Evolutionary conservation across 169 alveolate species (phyloP), one percentile per base, ranked within the genome.

Genomic region (Besnoitia besnoiti): DNA sequence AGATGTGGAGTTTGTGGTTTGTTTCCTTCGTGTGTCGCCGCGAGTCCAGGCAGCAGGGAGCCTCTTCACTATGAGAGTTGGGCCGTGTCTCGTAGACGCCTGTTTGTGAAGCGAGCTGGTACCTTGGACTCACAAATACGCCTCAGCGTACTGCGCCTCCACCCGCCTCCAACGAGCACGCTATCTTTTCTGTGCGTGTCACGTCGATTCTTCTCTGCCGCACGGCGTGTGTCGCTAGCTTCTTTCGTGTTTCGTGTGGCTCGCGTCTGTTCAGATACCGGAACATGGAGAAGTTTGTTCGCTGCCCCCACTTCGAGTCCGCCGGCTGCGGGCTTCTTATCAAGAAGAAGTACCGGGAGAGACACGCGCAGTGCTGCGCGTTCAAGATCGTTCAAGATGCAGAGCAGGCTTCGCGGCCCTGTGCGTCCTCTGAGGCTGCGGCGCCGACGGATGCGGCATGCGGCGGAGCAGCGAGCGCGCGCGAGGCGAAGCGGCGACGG

Each of bases 241-340:
- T 14, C 44, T 67, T 10, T n/a, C 39, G 33, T n/a, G 8, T n/a
- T n/a, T 67, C 19, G 37, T 67, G 33, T 51, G n/a, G 14, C 24
- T 51, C 67, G 14, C 67, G 14, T 24, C n/a, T 42, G 10, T n/a
- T 75, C 85, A 90, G 93, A 77, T 90, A 90, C 85, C 39, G 95
- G 42, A 92, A 92, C 89, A 92, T 92, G 95, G 87, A 89, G 47
- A 92, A 92, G 88, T 84, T 89, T 30, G 95, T 89, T 30, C 84
- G 85, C 12, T 85, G 95, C 37, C 89, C 85, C 39, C 91, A 94
- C 88, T n/a, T 47, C 35, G 27, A 61, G 7, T 27, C 93, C 14
- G 62, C 85, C 24, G 85, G 88, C 27, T 93, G 95, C 62, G 93
- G 95, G 1, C 46, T 92, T 50, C 67, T 77, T 42, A 62, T 91